Evolutionary conservation across 2,329 filamentous ascomycete species (phyloP).

Genomic region (Elsinoe ampelina): DNA sequence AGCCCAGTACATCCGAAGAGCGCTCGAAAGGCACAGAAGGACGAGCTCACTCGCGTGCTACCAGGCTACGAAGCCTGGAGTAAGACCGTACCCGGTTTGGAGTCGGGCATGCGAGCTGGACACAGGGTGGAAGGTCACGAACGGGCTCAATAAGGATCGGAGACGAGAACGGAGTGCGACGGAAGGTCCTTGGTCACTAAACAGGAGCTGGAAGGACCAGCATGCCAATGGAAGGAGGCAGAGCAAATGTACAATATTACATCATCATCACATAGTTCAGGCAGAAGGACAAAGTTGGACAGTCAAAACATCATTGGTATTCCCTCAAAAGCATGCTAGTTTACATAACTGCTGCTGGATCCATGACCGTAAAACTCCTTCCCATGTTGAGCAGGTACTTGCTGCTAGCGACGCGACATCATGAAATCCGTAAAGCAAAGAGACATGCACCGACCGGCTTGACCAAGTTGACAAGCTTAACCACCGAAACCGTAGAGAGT

Average conservation of each 20-base stretch:
- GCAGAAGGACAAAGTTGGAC: not conserved
- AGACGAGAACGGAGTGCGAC: too few relatives aligned
- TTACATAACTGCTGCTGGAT: conserved; percentile 8
- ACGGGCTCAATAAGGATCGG: too few relatives aligned
- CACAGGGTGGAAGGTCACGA: not conserved
- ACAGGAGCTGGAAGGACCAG: not conserved
- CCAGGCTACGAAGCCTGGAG: too few relatives aligned
- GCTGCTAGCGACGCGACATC: not conserved
- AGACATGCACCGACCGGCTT: not conserved
- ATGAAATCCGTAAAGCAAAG: conserved; percentile 6
- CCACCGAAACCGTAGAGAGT: conserved; percentile 63
- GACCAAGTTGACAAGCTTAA: conserved; percentile 34
- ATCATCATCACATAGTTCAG: not conserved
- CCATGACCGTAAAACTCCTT: not conserved
- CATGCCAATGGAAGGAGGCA: not conserved
- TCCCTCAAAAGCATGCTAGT: conserved; percentile 7
- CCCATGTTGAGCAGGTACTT: conserved; percentile 5
- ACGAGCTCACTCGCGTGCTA: too few relatives aligned
- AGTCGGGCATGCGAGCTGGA: not conserved
- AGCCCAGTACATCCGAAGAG: too few relatives aligned
- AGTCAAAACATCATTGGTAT: conserved; percentile 1
- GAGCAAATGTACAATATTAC: not conserved
- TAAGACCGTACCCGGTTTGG: too few relatives aligned
- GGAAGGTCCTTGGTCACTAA: not conserved
- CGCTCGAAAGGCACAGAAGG: too few relatives aligned